Conservation (phyloP, 148 eudicot species). For the Salicornia ramosissima region DNA sequence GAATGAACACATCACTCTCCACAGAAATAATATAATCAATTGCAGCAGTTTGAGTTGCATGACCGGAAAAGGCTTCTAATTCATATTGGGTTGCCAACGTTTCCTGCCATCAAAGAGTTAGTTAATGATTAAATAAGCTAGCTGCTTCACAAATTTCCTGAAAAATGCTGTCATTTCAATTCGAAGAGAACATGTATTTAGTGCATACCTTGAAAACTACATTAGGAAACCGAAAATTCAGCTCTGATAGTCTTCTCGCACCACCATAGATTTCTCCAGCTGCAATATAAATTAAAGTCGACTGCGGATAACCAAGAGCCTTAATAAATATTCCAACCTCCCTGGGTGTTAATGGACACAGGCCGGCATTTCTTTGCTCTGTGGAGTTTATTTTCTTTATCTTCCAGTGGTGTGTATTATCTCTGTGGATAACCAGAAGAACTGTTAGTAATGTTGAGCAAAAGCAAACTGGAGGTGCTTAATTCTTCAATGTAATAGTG, state of each 20-base stretch:
- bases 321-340: conserved; percentile 84
- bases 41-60: conserved; percentile 90
- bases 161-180: background rate
- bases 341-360: conserved; percentile 83
- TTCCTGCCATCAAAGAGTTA: conserved; percentile 54
- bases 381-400: conserved; percentile 71
- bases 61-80: conserved; percentile 44
- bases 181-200: background rate
- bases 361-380: conserved; percentile 71
- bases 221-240: conserved; percentile 72
- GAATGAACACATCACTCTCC: conserved; percentile 79
- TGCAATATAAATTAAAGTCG: conserved; percentile 77
- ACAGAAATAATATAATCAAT: conserved; percentile 82
- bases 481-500: conserved; percentile 11
- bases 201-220: conserved; percentile 62
- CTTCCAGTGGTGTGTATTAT: conserved; percentile 89
- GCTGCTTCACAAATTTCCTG: background rate
- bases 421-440: conserved; percentile 39
- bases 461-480: background rate
- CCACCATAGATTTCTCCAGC: conserved; percentile 98
- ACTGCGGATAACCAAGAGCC: conserved; percentile 75
- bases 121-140: conserved; percentile 2
- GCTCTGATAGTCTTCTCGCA: conserved; percentile 56
- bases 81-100: conserved; percentile 64
- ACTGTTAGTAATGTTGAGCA: conserved; percentile 5